Percentiles rank a stretch among this genome's conserved stretches.
Conservation (phyloP, 768 basidiomycete species). For the Phlebiopsis gigantea region DNA sequence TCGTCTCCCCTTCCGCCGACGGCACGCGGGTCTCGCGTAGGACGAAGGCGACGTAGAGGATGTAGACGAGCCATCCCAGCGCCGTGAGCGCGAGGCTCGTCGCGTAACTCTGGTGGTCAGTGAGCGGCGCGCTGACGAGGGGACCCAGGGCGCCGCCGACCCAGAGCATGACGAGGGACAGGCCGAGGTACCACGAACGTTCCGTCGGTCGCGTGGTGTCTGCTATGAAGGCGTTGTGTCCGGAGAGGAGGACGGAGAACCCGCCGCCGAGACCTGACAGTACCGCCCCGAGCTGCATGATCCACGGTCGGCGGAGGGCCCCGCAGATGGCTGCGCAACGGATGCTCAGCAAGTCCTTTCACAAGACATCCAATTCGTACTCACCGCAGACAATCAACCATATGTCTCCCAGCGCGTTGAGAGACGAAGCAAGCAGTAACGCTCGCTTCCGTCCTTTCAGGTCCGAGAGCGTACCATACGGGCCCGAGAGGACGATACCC, state of each 20-base stretch:
- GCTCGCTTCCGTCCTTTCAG: neutral
- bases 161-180: constrained; percentile 2
- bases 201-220: neutral
- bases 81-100: neutral
- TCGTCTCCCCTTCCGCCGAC: neutral
- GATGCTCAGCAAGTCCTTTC: neutral
- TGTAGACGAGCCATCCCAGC: neutral
- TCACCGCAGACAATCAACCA: constrained; percentile 1
- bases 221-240: constrained; percentile 4
- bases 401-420: neutral
- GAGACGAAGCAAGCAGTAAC: neutral
- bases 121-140: neutral
- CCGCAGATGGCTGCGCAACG: neutral
- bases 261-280: constrained; percentile 4
- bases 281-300: neutral
- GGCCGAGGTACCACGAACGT: constrained; percentile 2
- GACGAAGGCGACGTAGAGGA: neutral
- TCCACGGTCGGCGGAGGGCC: neutral
- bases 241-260: neutral
- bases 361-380: neutral
- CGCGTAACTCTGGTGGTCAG: neutral
- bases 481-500: neutral
- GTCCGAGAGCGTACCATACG: constrained; percentile 4
- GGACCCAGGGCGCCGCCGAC: neutral
- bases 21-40: neutral